Evolutionary conservation across 208 protist genomes (phyloP), one percentile per base, ranked within the genome.

Genomic region (Leishmania aethiopica): DNA sequence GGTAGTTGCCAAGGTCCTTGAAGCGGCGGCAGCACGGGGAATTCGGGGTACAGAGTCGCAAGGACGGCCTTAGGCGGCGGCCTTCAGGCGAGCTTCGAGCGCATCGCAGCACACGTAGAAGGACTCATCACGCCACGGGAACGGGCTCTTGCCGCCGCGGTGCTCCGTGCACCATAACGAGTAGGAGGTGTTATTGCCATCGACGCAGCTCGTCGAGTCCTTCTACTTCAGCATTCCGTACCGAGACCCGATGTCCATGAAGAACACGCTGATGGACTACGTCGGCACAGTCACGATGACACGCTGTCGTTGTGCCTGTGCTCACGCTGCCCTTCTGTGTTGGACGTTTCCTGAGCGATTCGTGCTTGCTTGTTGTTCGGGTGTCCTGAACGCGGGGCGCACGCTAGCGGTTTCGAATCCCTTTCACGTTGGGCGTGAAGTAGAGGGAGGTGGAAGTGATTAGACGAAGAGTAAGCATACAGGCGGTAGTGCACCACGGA

Each of bases 171-270:
- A 80, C 83, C 86, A 89, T 25, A 87, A 60, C 37, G 83, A 89
- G 80, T 87, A 89, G 78, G 82, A 87, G 28, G 77, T 67, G 49
- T 84, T 57, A 53, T 47, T 57, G 64, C 60, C 70, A 22, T 81
- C 49, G 7, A 75, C 57, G 51, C 57, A 79, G 59, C 6, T 51
- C 28, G 47, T 76, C 35, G n/a, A 53, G 32, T 53, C 40, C 55
- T 82, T 84, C 51, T 85, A 73, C 80, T 85, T 89, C 53, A 85
- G 42, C 64, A 85, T 77, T 35, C 87, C 83, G 78, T 82, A 90
- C 49, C 80, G 86, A 60, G 80, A 73, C 35, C 83, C 86, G 59
- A 87, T 77, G 57, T 77, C 79, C 86, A 83, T 84, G 53, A 85
- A 85, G 80, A 87, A 84, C 51, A 90, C 73, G 42, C 60, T 53